Evolutionary conservation across 805 yeast species (phyloP).

Genomic region (Saturnispora sekii): DNA sequence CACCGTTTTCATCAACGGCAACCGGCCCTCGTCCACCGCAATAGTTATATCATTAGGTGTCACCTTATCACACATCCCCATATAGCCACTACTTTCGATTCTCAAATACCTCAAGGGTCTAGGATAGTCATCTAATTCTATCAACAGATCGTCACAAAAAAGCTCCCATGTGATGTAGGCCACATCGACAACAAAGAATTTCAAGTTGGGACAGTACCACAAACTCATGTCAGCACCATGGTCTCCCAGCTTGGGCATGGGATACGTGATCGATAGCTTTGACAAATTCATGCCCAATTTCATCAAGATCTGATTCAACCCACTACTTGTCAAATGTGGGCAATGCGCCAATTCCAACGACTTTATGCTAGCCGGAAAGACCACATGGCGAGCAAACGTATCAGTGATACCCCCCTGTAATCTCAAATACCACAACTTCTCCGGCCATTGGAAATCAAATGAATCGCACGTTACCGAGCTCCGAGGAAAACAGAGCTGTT

Average conservation of each 20-base stretch:
- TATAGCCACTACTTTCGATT: slow-evolving; percentile 76
- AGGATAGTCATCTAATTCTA: slow-evolving; percentile 21
- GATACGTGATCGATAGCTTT: slow-evolving; percentile 64
- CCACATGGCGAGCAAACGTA: slow-evolving; percentile 57
- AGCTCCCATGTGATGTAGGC: slow-evolving; percentile 59
- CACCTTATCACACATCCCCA: slow-evolving; percentile 74
- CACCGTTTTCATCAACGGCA: slow-evolving; percentile 57
- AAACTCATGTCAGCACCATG: slow-evolving; percentile 68
- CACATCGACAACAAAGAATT: slow-evolving; percentile 56
- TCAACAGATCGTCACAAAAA: slow-evolving; percentile 38
- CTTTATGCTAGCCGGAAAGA: slow-evolving; percentile 65
- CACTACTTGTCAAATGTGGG: slow-evolving; percentile 59
- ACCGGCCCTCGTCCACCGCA: slow-evolving; percentile 68
- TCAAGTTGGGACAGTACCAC: slow-evolving; percentile 65
- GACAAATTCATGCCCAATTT: slow-evolving; percentile 59
- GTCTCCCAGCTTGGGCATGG: slow-evolving; percentile 71
- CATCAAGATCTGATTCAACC: slow-evolving; percentile 51
- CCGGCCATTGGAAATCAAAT: slow-evolving; percentile 67
- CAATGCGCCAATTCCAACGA: slow-evolving; percentile 79
- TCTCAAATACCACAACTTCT: slow-evolving; percentile 56
- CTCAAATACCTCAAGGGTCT: slow-evolving; percentile 51
- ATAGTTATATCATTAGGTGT: slow-evolving; percentile 85
- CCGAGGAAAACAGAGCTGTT: slow-evolving; percentile 79
- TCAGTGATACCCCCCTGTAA: slow-evolving; percentile 87
- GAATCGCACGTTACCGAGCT: slow-evolving; percentile 68